phyloP scores from a whole-genome alignment of 257 asterid genomes.

The Linaria vulgaris region DNA sequence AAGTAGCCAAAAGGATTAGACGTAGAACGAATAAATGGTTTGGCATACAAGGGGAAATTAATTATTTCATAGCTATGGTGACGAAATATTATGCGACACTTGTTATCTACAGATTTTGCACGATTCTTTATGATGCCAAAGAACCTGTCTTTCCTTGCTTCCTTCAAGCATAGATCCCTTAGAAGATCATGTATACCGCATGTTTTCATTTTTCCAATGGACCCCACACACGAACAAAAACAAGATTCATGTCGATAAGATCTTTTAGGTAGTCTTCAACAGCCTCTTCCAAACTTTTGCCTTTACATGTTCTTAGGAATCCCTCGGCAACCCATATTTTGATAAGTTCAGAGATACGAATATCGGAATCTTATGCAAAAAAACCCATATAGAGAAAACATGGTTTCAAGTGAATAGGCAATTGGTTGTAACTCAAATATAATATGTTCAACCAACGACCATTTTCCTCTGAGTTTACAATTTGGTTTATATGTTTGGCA shows the following conservation, averaged over 20 bases:
- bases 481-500: slow-evolving; percentile 12
- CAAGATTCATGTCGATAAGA: slow-evolving; percentile 25
- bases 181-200: slow-evolving; percentile 33
- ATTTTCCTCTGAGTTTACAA: neutral
- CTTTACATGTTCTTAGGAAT: neutral
- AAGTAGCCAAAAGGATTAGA: neutral
- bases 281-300: slow-evolving; percentile 29
- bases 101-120: too few species aligned
- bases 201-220: slow-evolving; percentile 15
- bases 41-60: neutral
- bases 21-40: neutral
- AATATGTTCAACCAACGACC: slow-evolving; percentile 22
- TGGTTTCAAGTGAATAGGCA: slow-evolving; percentile 31
- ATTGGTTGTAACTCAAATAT: slow-evolving; percentile 26
- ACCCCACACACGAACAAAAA: slow-evolving; percentile 13
- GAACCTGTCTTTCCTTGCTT: slow-evolving; percentile 18
- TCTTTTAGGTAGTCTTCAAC: slow-evolving; percentile 24
- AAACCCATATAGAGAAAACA: slow-evolving; percentile 30
- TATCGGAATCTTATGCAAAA: slow-evolving; percentile 19
- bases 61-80: too few species aligned
- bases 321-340: slow-evolving; percentile 36
- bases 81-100: neutral
- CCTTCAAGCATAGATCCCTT: slow-evolving; percentile 25
- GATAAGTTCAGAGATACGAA: slow-evolving; percentile 17
- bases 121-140: neutral